Conservation (phyloP, 495 filamentous ascomycete genomes). For the Tuber brumale region DNA sequence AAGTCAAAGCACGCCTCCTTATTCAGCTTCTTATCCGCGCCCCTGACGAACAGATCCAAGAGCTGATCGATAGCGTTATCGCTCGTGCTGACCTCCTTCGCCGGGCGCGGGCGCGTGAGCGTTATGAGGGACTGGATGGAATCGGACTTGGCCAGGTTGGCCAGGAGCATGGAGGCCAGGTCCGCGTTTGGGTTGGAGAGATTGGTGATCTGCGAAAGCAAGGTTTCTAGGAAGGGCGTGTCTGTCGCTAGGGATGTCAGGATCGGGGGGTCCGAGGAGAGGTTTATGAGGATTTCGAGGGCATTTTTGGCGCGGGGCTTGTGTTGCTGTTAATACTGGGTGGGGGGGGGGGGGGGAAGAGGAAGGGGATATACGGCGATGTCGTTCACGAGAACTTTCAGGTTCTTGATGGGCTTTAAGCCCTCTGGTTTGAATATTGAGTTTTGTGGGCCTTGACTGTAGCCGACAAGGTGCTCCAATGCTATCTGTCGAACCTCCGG, state of each 20-base stretch:
- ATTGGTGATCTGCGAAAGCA: constrained; percentile 53
- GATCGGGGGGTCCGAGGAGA: constrained; percentile 70
- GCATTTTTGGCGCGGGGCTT: constrained; percentile 86
- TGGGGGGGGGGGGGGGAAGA: neutral
- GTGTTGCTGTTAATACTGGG: neutral
- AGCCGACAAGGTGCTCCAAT: constrained; percentile 77
- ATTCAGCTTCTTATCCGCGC: constrained; percentile 72
- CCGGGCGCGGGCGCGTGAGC: constrained; percentile 56
- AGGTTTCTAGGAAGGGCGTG: constrained; percentile 68
- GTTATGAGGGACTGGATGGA: constrained; percentile 59
- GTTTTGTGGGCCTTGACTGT: constrained; percentile 63
- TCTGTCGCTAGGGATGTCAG: constrained; percentile 66
- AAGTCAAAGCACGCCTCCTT: constrained; percentile 85
- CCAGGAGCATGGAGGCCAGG: constrained; percentile 80
- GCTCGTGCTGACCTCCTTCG: constrained; percentile 57
- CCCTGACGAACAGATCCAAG: constrained; percentile 91
- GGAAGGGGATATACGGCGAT: constrained; percentile 54
- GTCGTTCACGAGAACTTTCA: constrained; percentile 83
- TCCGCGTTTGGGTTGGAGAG: constrained; percentile 65
- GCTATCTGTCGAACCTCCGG: constrained; percentile 48
- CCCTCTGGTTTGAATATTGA: constrained; percentile 75
- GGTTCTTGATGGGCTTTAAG: constrained; percentile 71
- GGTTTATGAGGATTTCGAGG: constrained; percentile 87
- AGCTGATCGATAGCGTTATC: constrained; percentile 76
- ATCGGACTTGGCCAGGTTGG: constrained; percentile 79